A percentile compares a stretch with the other conserved stretches of the same genome.
Conservation (phyloP, 2,329 filamentous ascomycete genomes). For the Epichloe gansuensis region DNA sequence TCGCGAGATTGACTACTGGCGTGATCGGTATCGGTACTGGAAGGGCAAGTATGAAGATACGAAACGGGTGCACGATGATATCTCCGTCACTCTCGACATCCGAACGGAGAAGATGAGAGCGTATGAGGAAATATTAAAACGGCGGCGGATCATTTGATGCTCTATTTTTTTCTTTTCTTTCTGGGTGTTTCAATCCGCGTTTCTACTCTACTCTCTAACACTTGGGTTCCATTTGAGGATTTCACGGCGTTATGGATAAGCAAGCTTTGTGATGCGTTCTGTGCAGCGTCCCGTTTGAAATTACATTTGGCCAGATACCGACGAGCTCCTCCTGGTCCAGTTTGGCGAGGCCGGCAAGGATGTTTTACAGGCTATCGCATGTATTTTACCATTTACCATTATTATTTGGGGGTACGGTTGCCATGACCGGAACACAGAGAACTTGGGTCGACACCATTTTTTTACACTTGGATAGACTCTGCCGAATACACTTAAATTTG, state of each 20-base stretch:
- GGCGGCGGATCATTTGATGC: constrained; percentile 17
- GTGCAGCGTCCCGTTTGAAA: too few relatives aligned
- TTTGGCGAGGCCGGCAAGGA: too few relatives aligned
- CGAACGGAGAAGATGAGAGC: constrained; percentile 20
- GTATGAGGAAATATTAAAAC: constrained; percentile 22
- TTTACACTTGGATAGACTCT: neutral
- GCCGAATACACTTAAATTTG: neutral
- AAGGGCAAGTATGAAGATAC: constrained; percentile 17
- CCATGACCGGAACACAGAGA: neutral
- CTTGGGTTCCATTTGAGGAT: too few relatives aligned
- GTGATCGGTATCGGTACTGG: constrained; percentile 19
- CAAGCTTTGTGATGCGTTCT: too few relatives aligned
- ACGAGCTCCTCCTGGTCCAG: too few relatives aligned
- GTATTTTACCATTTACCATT: too few relatives aligned
- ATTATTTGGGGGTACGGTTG: too few relatives aligned
- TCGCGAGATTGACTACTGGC: constrained; percentile 23
- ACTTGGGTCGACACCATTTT: neutral
- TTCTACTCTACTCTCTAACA: neutral
- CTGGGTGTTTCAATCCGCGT: neutral
- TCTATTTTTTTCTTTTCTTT: neutral
- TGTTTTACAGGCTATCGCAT: too few relatives aligned
- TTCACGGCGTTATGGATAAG: too few relatives aligned
- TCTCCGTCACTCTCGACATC: constrained; percentile 16
- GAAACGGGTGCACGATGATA: constrained; percentile 16
- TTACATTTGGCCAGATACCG: too few relatives aligned